Evolutionary conservation across 352 stramenopile genomes (phyloP).

Genomic region (Globisporangium echinulatum): DNA sequence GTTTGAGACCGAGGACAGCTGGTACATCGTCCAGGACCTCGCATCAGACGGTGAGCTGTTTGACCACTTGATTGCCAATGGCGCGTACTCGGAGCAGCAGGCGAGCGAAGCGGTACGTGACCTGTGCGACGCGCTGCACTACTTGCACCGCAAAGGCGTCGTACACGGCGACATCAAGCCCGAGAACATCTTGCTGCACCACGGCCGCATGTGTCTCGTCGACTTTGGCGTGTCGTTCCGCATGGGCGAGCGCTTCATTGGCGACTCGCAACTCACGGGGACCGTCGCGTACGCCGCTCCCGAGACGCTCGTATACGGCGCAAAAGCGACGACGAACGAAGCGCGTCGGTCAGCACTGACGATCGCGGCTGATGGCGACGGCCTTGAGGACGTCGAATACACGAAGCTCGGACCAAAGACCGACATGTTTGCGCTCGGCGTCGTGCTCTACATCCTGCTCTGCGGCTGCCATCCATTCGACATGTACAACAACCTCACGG

Average conservation of each 20-base stretch:
- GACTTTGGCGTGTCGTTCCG: conserved; percentile 85
- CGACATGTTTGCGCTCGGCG: conserved; percentile 79
- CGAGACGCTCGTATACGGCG: conserved; percentile 54
- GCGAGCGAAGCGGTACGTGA: conserved; percentile 63
- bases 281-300: conserved; percentile 73
- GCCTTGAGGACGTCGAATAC: conserved; percentile 26
- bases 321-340: conserved; percentile 14
- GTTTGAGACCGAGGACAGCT: conserved; percentile 65
- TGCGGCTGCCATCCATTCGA: conserved; percentile 82
- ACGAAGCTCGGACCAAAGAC: conserved; percentile 56
- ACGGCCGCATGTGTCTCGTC: conserved; percentile 75
- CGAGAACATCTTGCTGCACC: conserved; percentile 79
- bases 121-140: conserved; percentile 71
- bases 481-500: conserved; percentile 79
- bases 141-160: conserved; percentile 83
- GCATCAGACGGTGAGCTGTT: conserved; percentile 85
- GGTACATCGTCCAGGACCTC: conserved; percentile 82
- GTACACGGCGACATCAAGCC: conserved; percentile 88
- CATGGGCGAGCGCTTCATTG: conserved; percentile 66
- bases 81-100: conserved; percentile 82
- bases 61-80: conserved; percentile 80
- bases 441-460: conserved; percentile 83
- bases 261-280: conserved; percentile 63
- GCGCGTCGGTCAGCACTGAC: conserved; percentile 1
- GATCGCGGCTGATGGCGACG: conserved; percentile 12